Evolutionary conservation across 768 basidiomycete species (phyloP).

Genomic region (Tulasnella sp.): DNA sequence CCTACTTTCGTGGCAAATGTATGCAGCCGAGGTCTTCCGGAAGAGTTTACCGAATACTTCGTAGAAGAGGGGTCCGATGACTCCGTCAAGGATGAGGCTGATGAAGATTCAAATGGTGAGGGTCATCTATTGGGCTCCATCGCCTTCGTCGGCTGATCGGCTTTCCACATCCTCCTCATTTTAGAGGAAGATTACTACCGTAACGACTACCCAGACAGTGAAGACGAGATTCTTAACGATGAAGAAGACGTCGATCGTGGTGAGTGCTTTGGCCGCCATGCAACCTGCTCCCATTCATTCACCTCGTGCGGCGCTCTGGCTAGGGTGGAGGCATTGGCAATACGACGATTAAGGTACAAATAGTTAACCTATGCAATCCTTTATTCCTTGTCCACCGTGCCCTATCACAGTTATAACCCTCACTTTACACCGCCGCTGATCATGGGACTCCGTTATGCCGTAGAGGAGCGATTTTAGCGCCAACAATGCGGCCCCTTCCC

Average conservation of each 20-base stretch:
- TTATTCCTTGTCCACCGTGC: neutral
- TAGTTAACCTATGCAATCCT: neutral
- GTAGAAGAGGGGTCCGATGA: slow-evolving; percentile 25
- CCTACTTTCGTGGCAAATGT: neutral
- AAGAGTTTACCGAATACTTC: slow-evolving; percentile 24
- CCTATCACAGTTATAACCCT: neutral
- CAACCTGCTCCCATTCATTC: neutral
- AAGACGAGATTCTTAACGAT: slow-evolving; percentile 27
- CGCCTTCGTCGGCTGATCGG: neutral
- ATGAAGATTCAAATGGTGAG: slow-evolving; percentile 31
- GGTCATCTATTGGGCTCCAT: neutral
- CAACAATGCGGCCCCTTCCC: too few relatives aligned
- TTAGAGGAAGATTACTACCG: slow-evolving; percentile 30
- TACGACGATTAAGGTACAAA: neutral
- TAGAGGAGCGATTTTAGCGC: too few relatives aligned
- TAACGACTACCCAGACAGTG: slow-evolving; percentile 31
- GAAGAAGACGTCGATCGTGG: slow-evolving; percentile 13
- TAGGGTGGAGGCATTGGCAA: neutral
- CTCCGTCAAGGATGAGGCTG: slow-evolving; percentile 31
- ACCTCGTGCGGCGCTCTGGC: neutral
- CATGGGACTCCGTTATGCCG: too few relatives aligned
- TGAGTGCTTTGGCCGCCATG: neutral
- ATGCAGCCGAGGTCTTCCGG: slow-evolving; percentile 24
- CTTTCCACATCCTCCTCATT: neutral
- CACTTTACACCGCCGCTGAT: neutral